Evolutionary conservation across 108 stramenopile species (phyloP).

Genomic region (Pinguiococcus pyrenoidosus): DNA sequence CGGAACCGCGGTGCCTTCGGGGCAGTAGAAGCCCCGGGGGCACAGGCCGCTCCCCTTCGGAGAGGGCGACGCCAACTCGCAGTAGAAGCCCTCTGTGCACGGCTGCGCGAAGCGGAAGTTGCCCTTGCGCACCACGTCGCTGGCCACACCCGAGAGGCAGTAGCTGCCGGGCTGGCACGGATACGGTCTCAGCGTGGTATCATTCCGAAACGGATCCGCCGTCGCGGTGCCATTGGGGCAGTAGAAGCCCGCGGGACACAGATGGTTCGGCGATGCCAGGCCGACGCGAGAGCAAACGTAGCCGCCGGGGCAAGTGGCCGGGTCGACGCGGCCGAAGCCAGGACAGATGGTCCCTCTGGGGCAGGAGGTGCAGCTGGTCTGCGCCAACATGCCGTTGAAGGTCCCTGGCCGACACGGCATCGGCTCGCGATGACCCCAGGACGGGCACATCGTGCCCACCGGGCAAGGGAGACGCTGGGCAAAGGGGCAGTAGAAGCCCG

Average conservation of each 20-base stretch:
- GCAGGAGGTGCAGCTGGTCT: slow-evolving; percentile 32
- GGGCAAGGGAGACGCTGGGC: slow-evolving; percentile 36
- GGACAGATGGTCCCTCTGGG: slow-evolving; percentile 49
- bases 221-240: slow-evolving; percentile 63
- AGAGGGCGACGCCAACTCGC: slow-evolving; percentile 30
- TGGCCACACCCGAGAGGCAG: slow-evolving; percentile 43
- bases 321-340: slow-evolving; percentile 42
- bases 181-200: slow-evolving; percentile 53
- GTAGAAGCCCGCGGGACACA: slow-evolving; percentile 61
- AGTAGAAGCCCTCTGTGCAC: slow-evolving; percentile 49
- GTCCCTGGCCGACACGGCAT: slow-evolving; percentile 40
- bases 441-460: slow-evolving; percentile 44
- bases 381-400: slow-evolving; percentile 40
- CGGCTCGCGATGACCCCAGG: slow-evolving; percentile 31
- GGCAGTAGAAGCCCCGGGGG: slow-evolving; percentile 47
- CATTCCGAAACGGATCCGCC: slow-evolving; percentile 48
- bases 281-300: slow-evolving; percentile 32
- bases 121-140: slow-evolving; percentile 13
- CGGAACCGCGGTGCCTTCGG: slow-evolving; percentile 56
- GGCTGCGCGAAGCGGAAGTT: slow-evolving; percentile 40
- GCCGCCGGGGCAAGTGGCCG: slow-evolving; percentile 46
- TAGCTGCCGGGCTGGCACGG: slow-evolving; percentile 48
- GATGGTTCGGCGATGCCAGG: slow-evolving; percentile 45
- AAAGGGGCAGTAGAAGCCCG: slow-evolving; percentile 44
- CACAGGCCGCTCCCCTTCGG: slow-evolving; percentile 45